Percentiles rank a stretch among this genome's conserved stretches.
Evolutionary conservation across 2,329 filamentous ascomycete genomes (phyloP).

Genomic region (Fusarium foetens): DNA sequence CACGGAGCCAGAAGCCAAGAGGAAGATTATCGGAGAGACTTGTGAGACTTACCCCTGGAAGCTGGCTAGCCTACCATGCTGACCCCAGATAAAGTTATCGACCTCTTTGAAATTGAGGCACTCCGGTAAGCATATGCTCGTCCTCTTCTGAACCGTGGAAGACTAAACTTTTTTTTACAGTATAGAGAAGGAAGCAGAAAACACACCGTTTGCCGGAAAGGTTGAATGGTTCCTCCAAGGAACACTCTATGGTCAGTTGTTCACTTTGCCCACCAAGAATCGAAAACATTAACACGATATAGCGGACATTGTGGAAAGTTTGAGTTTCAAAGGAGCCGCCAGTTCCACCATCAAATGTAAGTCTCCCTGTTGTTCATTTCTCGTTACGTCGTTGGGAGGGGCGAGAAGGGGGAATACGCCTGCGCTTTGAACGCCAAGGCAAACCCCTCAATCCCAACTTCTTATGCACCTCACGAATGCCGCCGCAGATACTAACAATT

Average conservation of each 20-base stretch:
- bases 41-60: conserved; percentile 13
- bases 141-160: background rate
- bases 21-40: background rate
- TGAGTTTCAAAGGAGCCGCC: conserved; percentile 30
- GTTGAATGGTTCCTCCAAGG: background rate
- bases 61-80: background rate
- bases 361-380: background rate
- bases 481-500: background rate
- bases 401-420: background rate
- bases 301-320: background rate
- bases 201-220: background rate
- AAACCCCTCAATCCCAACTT: background rate
- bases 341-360: conserved; percentile 4
- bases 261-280: background rate
- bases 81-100: background rate
- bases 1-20: background rate
- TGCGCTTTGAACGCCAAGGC: background rate
- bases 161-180: background rate
- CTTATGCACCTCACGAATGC: background rate
- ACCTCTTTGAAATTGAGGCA: background rate
- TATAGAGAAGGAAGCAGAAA: background rate
- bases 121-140: background rate
- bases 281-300: background rate
- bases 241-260: conserved; percentile 1
- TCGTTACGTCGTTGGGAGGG: background rate